phyloP scores from a whole-genome alignment of 2,329 filamentous ascomycete species.

The Apiospora arundinis region DNA sequence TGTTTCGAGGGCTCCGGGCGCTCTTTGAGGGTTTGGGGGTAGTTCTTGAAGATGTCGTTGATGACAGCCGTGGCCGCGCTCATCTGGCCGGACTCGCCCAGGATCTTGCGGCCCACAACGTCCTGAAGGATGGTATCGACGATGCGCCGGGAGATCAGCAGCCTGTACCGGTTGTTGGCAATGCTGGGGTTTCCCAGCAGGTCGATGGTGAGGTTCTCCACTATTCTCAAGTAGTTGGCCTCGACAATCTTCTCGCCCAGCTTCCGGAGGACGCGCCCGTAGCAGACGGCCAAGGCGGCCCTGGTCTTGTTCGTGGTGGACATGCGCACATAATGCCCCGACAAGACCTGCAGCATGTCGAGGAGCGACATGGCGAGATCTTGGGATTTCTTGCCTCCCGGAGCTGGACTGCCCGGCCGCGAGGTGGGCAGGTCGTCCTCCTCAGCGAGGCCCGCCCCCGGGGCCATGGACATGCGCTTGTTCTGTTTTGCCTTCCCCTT shows the following conservation, averaged over 20 bases:
- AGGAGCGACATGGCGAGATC: conserved; percentile 76
- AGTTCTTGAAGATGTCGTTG: conserved; percentile 91
- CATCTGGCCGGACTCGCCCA: conserved; percentile 89
- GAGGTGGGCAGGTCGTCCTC: conserved; percentile 67
- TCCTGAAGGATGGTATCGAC: conserved; percentile 85
- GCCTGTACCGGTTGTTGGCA: conserved; percentile 83
- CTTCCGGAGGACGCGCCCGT: conserved; percentile 78
- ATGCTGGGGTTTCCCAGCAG: conserved; percentile 79
- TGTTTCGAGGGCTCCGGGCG: conserved; percentile 88
- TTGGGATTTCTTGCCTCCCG: conserved; percentile 69
- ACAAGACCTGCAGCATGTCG: conserved; percentile 81
- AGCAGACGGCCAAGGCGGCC: conserved; percentile 86
- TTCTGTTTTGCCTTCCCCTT: conserved; percentile 67
- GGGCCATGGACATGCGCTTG: conserved; percentile 65
- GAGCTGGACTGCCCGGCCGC: conserved; percentile 76
- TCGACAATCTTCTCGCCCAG: conserved; percentile 86
- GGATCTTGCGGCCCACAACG: conserved; percentile 78
- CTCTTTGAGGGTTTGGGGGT: conserved; percentile 87
- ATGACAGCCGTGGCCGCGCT: conserved; percentile 81
- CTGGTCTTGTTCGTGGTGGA: conserved; percentile 82
- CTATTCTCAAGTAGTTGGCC: conserved; percentile 79
- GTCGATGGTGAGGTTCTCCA: conserved; percentile 81
- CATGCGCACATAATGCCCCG: conserved; percentile 78
- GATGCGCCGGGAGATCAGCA: conserved; percentile 84
- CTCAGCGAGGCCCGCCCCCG: conserved; percentile 70